Evolutionary conservation across 345 rosid species (phyloP), one percentile per base, ranked within the genome.

Genomic region (Nasturtium officinale): DNA sequence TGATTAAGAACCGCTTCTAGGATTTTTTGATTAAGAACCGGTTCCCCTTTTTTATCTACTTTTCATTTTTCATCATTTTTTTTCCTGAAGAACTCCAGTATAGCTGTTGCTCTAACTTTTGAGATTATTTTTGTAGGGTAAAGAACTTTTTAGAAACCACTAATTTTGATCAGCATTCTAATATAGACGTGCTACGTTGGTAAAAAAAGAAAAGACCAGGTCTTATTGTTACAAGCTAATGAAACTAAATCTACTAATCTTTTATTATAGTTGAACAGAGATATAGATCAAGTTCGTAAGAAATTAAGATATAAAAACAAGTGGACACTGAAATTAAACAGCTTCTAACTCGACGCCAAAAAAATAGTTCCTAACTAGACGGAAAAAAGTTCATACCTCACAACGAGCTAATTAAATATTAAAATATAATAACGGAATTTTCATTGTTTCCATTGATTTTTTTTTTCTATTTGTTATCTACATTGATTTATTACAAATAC

Each of bases 341-440:
- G 43, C 28, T 52, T 23, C 2, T 53, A 37, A 38, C 68, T 62
- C 26, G 35, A 40, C 17, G 70, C 69, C 45, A 72, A 42, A 21
- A 61, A 71, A 61, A 40, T 37, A 43, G 61, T 74, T 65, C 60
- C 66, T 9, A 47, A 57, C 61, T 48, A 53, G 45, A 74, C 45
- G 73, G 56, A 15, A 69, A 67, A 68, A 46, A 46, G 47, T 35
- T 58, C 45, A 32, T 17, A 66, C 13, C 37, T 73, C 57, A 45
- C 43, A 37, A 30, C 30, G 47, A 50, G 50, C 53, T 67, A 53
- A 18, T 26, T 42, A 47, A 10, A 16, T 16, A 37, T 12, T 64
- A 32, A 16, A 65, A 37, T 46, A 26, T 9, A 66, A 50, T 59
- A 69, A 42, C 47, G 17, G 11, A 35, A 62, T 11, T 60, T 59